A percentile compares a stretch with the other conserved stretches of the same genome.
Conservation (phyloP, 345 rosid genomes). For the Rubroshorea leprosula region DNA sequence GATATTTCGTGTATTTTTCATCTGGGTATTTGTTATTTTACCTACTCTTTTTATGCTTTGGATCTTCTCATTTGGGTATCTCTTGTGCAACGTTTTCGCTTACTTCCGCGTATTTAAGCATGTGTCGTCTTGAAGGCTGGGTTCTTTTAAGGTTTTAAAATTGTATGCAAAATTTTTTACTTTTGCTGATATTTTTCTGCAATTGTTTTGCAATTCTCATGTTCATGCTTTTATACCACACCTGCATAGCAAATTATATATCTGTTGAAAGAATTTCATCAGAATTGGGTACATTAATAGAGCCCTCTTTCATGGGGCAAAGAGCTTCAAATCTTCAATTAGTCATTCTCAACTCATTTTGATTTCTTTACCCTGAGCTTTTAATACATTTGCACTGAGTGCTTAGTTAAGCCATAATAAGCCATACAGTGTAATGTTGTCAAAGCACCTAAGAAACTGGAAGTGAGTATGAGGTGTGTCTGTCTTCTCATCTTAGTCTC, state of each 20-base stretch:
- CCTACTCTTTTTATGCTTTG: slow-evolving; percentile 1
- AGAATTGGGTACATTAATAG: neutral
- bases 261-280: neutral
- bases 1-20: neutral
- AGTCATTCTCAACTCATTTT: neutral
- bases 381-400: neutral
- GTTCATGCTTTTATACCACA: neutral
- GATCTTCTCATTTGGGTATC: neutral
- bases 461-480: neutral
- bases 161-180: too few relatives aligned
- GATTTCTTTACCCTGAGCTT: neutral
- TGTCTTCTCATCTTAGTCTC: neutral
- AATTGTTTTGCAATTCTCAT: neutral
- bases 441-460: too few relatives aligned
- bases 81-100: neutral
- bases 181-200: neutral
- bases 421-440: too few relatives aligned
- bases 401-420: slow-evolving; percentile 12
- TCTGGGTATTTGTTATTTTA: neutral
- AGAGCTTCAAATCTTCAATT: neutral
- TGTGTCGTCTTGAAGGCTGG: too few relatives aligned
- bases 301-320: neutral
- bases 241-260: too few relatives aligned
- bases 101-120: neutral
- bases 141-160: too few relatives aligned